Evolutionary conservation across 345 rosid genomes (phyloP), one percentile per base, ranked within the genome.

Genomic region (Aethionema arabicum): DNA sequence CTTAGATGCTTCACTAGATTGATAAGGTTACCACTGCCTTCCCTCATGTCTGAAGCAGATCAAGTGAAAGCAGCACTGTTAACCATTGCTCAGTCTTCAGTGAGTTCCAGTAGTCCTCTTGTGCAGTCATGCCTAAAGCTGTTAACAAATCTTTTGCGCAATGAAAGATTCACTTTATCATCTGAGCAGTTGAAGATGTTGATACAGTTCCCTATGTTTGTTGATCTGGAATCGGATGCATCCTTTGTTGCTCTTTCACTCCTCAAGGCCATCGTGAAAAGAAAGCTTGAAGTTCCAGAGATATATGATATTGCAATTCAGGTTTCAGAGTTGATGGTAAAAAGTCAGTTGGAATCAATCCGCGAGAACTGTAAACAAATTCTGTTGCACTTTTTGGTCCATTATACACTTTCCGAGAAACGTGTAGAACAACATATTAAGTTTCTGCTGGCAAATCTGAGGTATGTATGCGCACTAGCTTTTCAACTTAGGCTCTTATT

Each of bases 211-310:
- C 99, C 97, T 9, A 48, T 90, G 65, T 93, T 93, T 80, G 79
- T 77, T 54, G 96, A 93, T 72, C 83, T 90, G 45, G 95, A 84
- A 56, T 85, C 85, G 63, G 76, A 80, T 70, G 76, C 95, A 50
- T 85, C 96, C 36, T 68, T 54, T 75, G 54, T 78, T 50, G 85
- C 95, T 43, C 85, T 93, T 41, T 76, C 85, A 11, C 95, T 93
- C 62, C 77, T 93, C 49, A 83, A 80, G 66, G 95, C 95, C 59
- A 82, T 93, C 5, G 77, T 93, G 52, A 79, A 66, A n/a, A 83
- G 87, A 73, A 87, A 83, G 76, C 81, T 83, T 64, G 87, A 78
- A 50, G 97, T 83, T 72, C 96, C 72, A 73, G 95, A 87, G 85
- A 85, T 93, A 61, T 87, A 87, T 77, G 97, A 87, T 70, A 29